Conservation (phyloP, 2,329 filamentous ascomycete species). For the Scedosporium apiospermum region DNA sequence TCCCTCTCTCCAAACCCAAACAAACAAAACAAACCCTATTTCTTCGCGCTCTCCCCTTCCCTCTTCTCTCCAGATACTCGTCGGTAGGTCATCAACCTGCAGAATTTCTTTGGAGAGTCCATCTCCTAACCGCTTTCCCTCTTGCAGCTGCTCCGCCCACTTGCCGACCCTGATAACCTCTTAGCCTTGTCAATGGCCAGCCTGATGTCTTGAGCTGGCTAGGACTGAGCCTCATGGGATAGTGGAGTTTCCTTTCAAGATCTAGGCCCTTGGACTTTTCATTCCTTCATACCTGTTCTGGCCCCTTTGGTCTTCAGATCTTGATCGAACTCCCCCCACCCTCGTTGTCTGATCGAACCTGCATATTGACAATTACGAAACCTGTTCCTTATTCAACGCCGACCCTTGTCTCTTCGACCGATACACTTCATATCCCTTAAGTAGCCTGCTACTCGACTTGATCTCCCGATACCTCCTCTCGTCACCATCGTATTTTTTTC, state of each 20-base stretch:
- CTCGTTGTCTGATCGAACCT: neutral
- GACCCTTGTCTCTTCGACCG: neutral
- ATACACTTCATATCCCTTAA: too few relatives aligned
- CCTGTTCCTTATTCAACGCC: neutral
- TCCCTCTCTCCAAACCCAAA: neutral
- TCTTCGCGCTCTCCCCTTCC: neutral
- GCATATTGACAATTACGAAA: neutral
- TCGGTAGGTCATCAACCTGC: neutral
- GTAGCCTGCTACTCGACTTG: neutral
- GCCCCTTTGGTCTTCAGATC: neutral
- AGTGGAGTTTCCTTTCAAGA: constrained; percentile 2
- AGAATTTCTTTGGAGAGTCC: neutral
- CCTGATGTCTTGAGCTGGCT: constrained; percentile 4
- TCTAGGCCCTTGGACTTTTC: neutral
- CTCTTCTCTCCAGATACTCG: neutral
- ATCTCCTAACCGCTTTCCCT: neutral
- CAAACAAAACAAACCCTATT: neutral
- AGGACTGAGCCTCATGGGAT: neutral
- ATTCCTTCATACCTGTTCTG: neutral
- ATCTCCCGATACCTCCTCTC: neutral
- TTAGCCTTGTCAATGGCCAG: neutral
- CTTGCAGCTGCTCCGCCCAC: neutral
- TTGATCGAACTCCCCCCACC: constrained; percentile 3
- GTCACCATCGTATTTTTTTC: neutral
- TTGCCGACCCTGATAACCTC: neutral